phyloP scores from a whole-genome alignment of 2,329 filamentous ascomycete species.

The Aspergillus sp. region DNA sequence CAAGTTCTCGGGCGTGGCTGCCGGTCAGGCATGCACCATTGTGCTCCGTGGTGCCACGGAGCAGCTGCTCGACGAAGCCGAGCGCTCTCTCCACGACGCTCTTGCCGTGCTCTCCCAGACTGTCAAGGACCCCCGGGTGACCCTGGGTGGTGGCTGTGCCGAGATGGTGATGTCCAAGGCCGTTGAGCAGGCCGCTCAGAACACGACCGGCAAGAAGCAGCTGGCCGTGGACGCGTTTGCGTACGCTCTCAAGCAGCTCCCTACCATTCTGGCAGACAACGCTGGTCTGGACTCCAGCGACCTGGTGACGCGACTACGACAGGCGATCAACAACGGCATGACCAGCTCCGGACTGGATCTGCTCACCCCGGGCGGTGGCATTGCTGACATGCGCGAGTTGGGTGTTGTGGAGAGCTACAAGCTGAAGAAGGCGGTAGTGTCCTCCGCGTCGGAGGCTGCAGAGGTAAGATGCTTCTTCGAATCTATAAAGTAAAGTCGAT shows the following conservation, averaged over 20 bases:
- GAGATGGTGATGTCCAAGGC: slow-evolving; percentile 99
- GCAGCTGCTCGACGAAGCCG: slow-evolving; percentile 94
- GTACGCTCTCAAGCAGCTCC: slow-evolving; percentile 83
- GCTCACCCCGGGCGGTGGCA: slow-evolving; percentile 83
- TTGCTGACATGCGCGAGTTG: slow-evolving; percentile 92
- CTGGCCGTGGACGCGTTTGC: slow-evolving; percentile 90
- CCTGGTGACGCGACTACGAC: slow-evolving; percentile 84
- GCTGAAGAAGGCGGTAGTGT: slow-evolving; percentile 96
- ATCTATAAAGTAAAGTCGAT: background rate
- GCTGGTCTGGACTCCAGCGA: slow-evolving; percentile 95
- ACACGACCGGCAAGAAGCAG: slow-evolving; percentile 95
- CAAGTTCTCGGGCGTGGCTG: slow-evolving; percentile 94
- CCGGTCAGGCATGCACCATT: slow-evolving; percentile 92
- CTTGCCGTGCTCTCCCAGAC: slow-evolving; percentile 96
- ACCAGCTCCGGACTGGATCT: slow-evolving; percentile 89
- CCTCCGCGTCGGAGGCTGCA: slow-evolving; percentile 91
- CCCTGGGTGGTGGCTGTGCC: slow-evolving; percentile 90
- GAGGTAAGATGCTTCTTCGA: slow-evolving; percentile 67
- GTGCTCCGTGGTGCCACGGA: slow-evolving; percentile 95
- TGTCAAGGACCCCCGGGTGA: slow-evolving; percentile 89
- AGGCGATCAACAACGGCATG: slow-evolving; percentile 93
- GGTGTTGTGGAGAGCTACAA: slow-evolving; percentile 99
- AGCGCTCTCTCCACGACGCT: slow-evolving; percentile 93
- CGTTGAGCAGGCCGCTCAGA: slow-evolving; percentile 88
- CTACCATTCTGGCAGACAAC: slow-evolving; percentile 96